These are phyloP conservation scores for Tetradesmus obliquus DNA, from an alignment of 139 green algal genomes.

Conservation along the genomic window DNA sequence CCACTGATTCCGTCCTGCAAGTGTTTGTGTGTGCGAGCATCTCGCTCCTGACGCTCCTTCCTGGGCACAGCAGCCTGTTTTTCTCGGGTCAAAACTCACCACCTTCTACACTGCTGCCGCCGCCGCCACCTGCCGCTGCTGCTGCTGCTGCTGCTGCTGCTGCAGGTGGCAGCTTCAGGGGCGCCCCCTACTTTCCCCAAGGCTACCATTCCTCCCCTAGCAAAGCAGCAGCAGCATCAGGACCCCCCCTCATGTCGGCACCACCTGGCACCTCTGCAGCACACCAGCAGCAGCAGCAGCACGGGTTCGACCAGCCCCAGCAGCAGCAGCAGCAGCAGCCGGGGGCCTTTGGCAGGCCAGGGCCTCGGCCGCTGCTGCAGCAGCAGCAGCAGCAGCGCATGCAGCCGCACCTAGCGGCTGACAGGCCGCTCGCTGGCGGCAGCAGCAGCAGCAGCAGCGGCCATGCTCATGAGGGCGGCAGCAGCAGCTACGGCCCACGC, in stretches of 20 bases:
- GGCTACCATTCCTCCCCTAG: not conserved
- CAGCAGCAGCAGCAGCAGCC: not conserved
- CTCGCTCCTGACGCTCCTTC: too few species aligned
- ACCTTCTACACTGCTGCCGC: not conserved
- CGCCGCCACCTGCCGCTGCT: not conserved
- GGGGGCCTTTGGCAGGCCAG: not conserved
- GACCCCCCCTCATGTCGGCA: not conserved
- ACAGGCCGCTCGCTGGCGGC: not conserved
- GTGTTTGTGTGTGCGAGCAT: too few species aligned
- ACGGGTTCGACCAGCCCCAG: not conserved
- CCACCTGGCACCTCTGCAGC: not conserved
- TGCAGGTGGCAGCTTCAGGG: not conserved
- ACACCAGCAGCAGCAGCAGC: not conserved
- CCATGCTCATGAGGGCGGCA: not conserved
- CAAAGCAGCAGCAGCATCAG: not conserved
- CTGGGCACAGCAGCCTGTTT: too few species aligned
- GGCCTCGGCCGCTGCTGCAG: not conserved
- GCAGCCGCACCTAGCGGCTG: not conserved
- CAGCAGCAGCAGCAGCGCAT: not conserved
- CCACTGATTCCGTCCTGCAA: too few species aligned
- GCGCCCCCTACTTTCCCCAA: not conserved
- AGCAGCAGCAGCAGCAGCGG: not conserved
- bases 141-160: not conserved
- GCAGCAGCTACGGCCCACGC: not conserved
- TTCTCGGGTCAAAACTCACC: too few species aligned